phyloP scores from a whole-genome alignment of 768 basidiomycete species.

The Tulasnella sp. region DNA sequence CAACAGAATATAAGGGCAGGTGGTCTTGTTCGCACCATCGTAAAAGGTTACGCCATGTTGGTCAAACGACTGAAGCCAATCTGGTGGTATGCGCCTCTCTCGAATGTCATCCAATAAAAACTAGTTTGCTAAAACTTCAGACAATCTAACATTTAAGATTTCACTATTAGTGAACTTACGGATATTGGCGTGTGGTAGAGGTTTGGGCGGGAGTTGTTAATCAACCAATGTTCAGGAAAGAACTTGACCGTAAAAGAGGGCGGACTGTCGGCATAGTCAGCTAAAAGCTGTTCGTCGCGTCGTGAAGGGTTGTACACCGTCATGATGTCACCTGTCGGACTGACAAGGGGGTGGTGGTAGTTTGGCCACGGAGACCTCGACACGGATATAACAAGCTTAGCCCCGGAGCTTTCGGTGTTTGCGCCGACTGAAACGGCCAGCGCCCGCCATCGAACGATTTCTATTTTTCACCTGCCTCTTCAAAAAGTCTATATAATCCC shows the following conservation, averaged over 20 bases:
- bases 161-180: conserved; percentile 58
- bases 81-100: conserved; percentile 80
- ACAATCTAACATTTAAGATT: conserved; percentile 27
- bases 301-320: conserved; percentile 34
- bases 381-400: not conserved
- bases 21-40: conserved; percentile 57
- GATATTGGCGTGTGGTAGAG: conserved; percentile 50
- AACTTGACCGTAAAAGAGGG: conserved; percentile 82
- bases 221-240: conserved; percentile 77
- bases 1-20: not conserved
- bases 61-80: conserved; percentile 82
- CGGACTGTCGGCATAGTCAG: conserved; percentile 42
- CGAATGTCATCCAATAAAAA: conserved; percentile 82
- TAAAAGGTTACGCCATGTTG: conserved; percentile 75
- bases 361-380: conserved; percentile 21
- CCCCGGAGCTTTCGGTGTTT: not conserved
- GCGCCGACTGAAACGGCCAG: conserved; percentile 20
- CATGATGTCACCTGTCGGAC: conserved; percentile 9
- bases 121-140: conserved; percentile 46
- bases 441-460: conserved; percentile 12
- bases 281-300: conserved; percentile 32
- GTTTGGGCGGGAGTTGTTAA: conserved; percentile 58
- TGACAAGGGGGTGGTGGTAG: conserved; percentile 3
- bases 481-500: conserved; percentile 8
- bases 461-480: not conserved